Evolutionary conservation across 495 filamentous ascomycete species (phyloP), one percentile per base, ranked within the genome.

Genomic region (Penicillium simplicissimum): DNA sequence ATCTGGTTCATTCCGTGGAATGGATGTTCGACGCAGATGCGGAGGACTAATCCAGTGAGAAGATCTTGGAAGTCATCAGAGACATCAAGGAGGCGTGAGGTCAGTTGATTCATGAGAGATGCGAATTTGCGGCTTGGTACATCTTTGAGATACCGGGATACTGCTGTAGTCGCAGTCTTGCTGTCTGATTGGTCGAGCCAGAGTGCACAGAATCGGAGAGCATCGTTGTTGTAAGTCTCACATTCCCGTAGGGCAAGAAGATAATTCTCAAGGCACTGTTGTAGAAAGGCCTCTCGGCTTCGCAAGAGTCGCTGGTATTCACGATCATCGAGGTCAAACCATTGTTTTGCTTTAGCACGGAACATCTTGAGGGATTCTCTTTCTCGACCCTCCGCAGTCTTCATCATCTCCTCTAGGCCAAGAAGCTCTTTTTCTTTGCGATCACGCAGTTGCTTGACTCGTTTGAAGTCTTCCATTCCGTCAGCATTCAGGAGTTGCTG

Each of bases 1-100:
- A 99, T 92, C 55, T 97, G 93, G 69, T 97, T 94, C 87, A 97
- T 93, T 42, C 90, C 91, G 67, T 99, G 95, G 73, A 92, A 96
- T 1, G 95, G 95, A 72, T 99, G 95, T 28, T 99, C 92, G 10
- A 80, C 79, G 69, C 93, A 97, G 57, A 98, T 95, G 11, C 87
- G 82, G 60, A 87, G 82, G 14, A 97, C 86, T 37, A 98, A 75
- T 1, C 81, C 73, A 19, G 80, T 85, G 15, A 99, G 82, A 5
- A 93, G 77, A 17, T 72, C 71, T 66, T 99, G 96, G 68, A 99
- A 99, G 2, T 75, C 73, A 40, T 83, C 79, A 4, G 72, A 57
- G 25, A 84, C 81, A 64, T 93, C 85, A 52, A 96, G 85, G 14
- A 98, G 79, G 21, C 95, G 88, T 13, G 95, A 98, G 4, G 92